A percentile compares a stretch with the other conserved stretches of the same genome.
Conservation (phyloP, 495 filamentous ascomycete species). For the Evernia prunastri region DNA sequence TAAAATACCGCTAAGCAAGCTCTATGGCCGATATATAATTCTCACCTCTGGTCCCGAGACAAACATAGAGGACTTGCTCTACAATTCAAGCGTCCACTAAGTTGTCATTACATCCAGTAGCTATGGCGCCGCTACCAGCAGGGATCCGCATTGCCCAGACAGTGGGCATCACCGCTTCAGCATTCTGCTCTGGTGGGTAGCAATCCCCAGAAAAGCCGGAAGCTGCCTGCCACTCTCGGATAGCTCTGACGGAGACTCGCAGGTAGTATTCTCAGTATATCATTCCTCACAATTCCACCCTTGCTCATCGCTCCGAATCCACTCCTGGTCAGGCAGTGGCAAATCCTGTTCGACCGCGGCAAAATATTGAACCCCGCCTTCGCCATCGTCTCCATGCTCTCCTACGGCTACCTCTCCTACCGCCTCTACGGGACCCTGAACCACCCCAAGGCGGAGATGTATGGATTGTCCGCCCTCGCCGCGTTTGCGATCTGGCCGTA, state of each 20-base stretch:
- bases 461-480: conserved; percentile 38
- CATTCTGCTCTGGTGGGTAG: conserved; percentile 32
- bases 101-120: neutral
- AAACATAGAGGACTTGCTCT: neutral
- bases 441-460: conserved; percentile 30
- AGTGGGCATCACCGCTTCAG: conserved; percentile 42
- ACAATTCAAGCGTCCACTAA: neutral
- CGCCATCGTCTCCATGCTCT: conserved; percentile 28
- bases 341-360: conserved; percentile 32
- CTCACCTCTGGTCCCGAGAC: neutral
- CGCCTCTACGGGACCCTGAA: conserved; percentile 20
- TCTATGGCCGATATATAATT: neutral
- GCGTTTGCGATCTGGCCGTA: conserved; percentile 44
- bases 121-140: conserved; percentile 23
- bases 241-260: conserved; percentile 3
- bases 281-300: conserved; percentile 41
- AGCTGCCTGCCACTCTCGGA: neutral
- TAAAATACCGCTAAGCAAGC: neutral
- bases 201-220: neutral
- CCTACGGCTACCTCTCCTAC: conserved; percentile 45
- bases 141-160: conserved; percentile 41
- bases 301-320: conserved; percentile 47
- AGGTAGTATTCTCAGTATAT: conserved; percentile 40
- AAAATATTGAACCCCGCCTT: conserved; percentile 32
- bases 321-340: conserved; percentile 48